phyloP scores from a whole-genome alignment of 768 basidiomycete species.

The Termitomyces eurrhizus region DNA sequence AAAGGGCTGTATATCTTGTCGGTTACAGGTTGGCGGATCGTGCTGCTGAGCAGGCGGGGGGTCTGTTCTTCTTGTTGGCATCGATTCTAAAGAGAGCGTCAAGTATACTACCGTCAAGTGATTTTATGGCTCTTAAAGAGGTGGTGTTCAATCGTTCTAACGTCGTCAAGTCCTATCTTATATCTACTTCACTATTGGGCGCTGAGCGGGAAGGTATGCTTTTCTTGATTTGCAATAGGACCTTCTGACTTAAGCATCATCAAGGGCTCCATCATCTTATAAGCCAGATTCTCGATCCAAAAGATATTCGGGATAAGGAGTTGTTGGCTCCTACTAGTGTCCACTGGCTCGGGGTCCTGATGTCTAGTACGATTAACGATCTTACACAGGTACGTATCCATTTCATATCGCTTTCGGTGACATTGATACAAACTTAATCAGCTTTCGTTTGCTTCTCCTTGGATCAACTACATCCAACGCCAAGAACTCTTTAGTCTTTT shows the following conservation, averaged over 20 bases:
- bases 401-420: not conserved
- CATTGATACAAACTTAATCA: conserved; percentile 12
- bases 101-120: conserved; percentile 22
- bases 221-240: not conserved
- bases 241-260: conserved; percentile 1
- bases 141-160: conserved; percentile 30
- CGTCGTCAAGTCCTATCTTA: conserved; percentile 31
- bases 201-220: conserved; percentile 32
- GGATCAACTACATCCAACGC: conserved; percentile 53
- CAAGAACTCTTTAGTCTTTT: conserved; percentile 41
- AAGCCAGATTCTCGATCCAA: conserved; percentile 31
- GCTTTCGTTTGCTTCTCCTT: conserved; percentile 31
- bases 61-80: conserved; percentile 36
- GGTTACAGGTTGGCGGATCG: conserved; percentile 27
- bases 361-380: not conserved
- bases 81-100: conserved; percentile 29
- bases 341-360: conserved; percentile 35
- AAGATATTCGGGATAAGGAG: conserved; percentile 30
- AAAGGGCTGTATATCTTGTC: conserved; percentile 34
- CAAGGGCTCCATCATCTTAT: conserved; percentile 44
- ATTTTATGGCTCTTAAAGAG: conserved; percentile 36
- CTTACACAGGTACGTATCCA: conserved; percentile 1
- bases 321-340: conserved; percentile 36
- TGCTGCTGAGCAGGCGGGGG: conserved; percentile 21
- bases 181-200: conserved; percentile 20